Evolutionary conservation across 1,284 basidiomycete species (phyloP).

Genomic region (Chondrostereum purpureum): DNA sequence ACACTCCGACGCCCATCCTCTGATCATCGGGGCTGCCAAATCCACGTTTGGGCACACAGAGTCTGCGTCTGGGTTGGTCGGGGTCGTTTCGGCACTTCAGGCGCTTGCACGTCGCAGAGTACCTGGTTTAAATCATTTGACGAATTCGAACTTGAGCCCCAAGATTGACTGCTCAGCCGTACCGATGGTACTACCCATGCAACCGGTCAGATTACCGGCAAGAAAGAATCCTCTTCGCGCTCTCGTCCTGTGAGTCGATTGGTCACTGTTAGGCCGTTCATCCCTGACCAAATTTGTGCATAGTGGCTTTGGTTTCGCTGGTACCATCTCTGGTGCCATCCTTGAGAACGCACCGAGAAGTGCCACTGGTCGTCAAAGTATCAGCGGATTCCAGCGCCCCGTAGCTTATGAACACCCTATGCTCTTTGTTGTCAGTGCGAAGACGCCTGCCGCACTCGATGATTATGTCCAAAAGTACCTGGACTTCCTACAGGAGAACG

Average conservation of each 20-base stretch:
- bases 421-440: slow-evolving; percentile 29
- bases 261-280: background rate
- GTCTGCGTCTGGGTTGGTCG: slow-evolving; percentile 25
- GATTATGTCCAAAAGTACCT: slow-evolving; percentile 25
- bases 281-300: background rate
- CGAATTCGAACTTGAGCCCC: slow-evolving; percentile 24
- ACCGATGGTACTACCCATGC: slow-evolving; percentile 24
- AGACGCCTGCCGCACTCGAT: slow-evolving; percentile 22
- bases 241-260: slow-evolving; percentile 23
- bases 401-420: background rate
- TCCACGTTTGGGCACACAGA: slow-evolving; percentile 29
- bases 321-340: slow-evolving; percentile 27
- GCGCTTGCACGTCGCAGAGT: slow-evolving; percentile 21
- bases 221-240: slow-evolving; percentile 17
- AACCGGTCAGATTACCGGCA: slow-evolving; percentile 13
- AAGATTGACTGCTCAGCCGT: slow-evolving; percentile 24
- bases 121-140: slow-evolving; percentile 26
- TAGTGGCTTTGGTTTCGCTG: slow-evolving; percentile 31
- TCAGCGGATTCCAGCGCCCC: background rate
- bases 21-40: slow-evolving; percentile 28
- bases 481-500: slow-evolving; percentile 21
- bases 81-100: slow-evolving; percentile 24
- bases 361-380: slow-evolving; percentile 6
- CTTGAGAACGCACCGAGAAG: slow-evolving; percentile 23
- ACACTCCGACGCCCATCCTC: slow-evolving; percentile 21